These are phyloP conservation scores for Populus hybrid DNA, from an alignment of 441 rosid species.

Conservation along the genomic window DNA sequence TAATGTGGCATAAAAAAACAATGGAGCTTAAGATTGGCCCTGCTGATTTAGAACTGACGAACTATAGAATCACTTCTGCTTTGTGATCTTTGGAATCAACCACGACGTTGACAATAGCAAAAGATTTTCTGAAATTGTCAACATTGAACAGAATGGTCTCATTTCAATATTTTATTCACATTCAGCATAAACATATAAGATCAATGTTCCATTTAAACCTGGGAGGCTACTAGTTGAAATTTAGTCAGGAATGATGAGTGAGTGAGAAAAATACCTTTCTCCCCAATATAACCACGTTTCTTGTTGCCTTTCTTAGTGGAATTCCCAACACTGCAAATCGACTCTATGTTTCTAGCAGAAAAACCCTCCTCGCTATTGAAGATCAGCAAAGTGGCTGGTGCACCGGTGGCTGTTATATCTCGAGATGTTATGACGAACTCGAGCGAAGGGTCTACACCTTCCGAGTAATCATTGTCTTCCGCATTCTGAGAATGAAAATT, in stretches of 20 bases:
- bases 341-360: slow-evolving; percentile 46
- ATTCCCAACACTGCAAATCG: slow-evolving; percentile 56
- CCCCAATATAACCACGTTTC: slow-evolving; percentile 68
- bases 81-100: no score
- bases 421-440: slow-evolving; percentile 64
- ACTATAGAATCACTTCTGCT: no score
- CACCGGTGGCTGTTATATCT: slow-evolving; percentile 66
- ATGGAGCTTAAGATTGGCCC: no score
- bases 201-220: background rate
- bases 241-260: background rate
- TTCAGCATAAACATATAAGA: background rate
- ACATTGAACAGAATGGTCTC: no score
- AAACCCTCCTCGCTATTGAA: slow-evolving; percentile 75
- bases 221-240: background rate
- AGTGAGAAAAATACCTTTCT: slow-evolving; percentile 51
- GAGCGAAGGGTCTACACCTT: slow-evolving; percentile 61
- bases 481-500: slow-evolving; percentile 48
- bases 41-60: no score
- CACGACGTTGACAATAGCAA: no score
- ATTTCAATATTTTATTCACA: no score
- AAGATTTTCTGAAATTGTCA: no score
- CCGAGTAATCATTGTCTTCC: slow-evolving; percentile 67
- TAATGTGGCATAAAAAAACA: no score
- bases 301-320: slow-evolving; percentile 64
- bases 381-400: slow-evolving; percentile 57